A percentile compares a stretch with the other conserved stretches of the same genome.
Evolutionary conservation across 345 rosid genomes (phyloP).

Genomic region (Citrus trifoliata): DNA sequence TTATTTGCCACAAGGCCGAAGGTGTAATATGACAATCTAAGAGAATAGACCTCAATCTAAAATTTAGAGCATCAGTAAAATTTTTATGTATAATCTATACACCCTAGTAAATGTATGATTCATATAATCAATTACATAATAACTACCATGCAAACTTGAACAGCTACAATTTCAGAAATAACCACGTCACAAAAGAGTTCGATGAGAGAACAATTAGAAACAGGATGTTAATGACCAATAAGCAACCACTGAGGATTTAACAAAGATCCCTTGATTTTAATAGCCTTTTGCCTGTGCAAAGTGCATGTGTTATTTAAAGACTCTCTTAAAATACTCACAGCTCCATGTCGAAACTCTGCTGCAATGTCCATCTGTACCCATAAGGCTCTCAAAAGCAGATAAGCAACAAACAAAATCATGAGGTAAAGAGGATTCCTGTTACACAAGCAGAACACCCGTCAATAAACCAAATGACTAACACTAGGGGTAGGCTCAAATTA

Average conservation of each 20-base stretch:
- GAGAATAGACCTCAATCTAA: neutral
- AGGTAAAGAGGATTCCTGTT: conserved; percentile 82
- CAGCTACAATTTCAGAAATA: neutral
- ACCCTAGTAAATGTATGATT: neutral
- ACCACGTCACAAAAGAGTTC: neutral
- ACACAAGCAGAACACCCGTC: conserved; percentile 21
- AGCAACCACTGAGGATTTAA: neutral
- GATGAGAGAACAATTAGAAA: neutral
- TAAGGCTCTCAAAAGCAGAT: conserved; percentile 59
- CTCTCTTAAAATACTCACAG: conserved; percentile 42
- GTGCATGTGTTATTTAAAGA: neutral
- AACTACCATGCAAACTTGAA: neutral
- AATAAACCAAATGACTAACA: neutral
- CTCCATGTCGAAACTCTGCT: conserved; percentile 59
- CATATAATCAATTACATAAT: neutral
- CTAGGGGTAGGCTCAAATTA: neutral
- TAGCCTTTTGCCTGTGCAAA: neutral
- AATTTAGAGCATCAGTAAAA: neutral
- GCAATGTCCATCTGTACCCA: conserved; percentile 72
- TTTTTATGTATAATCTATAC: too few relatives aligned
- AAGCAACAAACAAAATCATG: conserved; percentile 50
- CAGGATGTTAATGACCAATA: neutral
- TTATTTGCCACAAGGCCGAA: neutral
- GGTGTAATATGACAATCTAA: neutral
- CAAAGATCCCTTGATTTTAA: neutral